These are phyloP conservation scores for Cercophora samala DNA, from an alignment of 495 filamentous ascomycete genomes.

Conservation along the genomic window DNA sequence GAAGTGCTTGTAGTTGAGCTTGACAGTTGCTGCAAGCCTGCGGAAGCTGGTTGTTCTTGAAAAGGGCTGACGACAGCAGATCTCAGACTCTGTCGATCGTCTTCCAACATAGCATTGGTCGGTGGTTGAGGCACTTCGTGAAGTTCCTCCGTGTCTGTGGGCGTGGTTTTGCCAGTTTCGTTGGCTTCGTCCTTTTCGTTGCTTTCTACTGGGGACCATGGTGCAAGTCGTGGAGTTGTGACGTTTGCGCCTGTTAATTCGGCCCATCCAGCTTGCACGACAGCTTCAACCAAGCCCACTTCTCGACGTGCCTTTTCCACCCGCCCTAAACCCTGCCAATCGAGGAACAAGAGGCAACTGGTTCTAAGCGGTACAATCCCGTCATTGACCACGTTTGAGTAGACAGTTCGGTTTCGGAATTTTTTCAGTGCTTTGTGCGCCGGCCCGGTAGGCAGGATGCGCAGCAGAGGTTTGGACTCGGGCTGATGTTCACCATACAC, in stretches of 20 bases:
- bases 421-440: conserved; percentile 81
- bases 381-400: conserved; percentile 98
- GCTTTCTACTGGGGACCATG: conserved; percentile 35
- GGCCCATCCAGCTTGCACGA: conserved; percentile 91
- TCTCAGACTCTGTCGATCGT: conserved; percentile 49
- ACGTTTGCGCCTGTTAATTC: conserved; percentile 79
- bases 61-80: conserved; percentile 28
- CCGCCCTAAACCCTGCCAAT: conserved; percentile 89
- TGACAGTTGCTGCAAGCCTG: conserved; percentile 27
- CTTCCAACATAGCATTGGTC: conserved; percentile 52
- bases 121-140: conserved; percentile 59
- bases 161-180: conserved; percentile 27
- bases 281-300: conserved; percentile 84
- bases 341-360: conserved; percentile 92
- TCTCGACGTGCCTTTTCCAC: conserved; percentile 94
- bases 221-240: conserved; percentile 34
- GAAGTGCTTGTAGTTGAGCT: conserved; percentile 29
- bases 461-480: conserved; percentile 80
- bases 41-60: conserved; percentile 14
- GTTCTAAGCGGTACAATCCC: conserved; percentile 94
- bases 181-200: conserved; percentile 25
- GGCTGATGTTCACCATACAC: conserved; percentile 65
- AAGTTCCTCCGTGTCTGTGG: conserved; percentile 23
- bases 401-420: conserved; percentile 88
- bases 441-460: conserved; percentile 89